phyloP scores from a whole-genome alignment of 768 basidiomycete genomes.

The Sarcomyxa edulis region DNA sequence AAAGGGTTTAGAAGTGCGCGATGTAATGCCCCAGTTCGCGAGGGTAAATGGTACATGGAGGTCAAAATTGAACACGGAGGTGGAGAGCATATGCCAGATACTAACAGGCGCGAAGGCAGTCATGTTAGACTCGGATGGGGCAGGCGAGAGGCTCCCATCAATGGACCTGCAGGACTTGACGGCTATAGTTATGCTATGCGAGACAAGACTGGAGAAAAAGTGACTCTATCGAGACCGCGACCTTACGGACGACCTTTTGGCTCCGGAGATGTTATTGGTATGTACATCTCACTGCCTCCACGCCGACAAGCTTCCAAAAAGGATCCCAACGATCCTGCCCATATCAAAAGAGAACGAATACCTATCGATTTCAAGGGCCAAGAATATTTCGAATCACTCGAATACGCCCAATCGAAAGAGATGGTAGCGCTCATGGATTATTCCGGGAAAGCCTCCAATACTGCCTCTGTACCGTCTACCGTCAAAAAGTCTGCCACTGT shows the following conservation, averaged over 20 bases:
- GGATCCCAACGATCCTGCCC: slow-evolving; percentile 76
- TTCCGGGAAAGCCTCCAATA: slow-evolving; percentile 51
- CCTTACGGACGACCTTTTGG: slow-evolving; percentile 71
- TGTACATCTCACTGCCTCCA: slow-evolving; percentile 87
- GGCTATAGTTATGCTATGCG: slow-evolving; percentile 90
- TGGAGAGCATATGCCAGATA: slow-evolving; percentile 48
- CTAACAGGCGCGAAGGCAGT: slow-evolving; percentile 55
- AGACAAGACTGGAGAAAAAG: slow-evolving; percentile 90
- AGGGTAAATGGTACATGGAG: slow-evolving; percentile 95
- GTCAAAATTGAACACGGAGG: slow-evolving; percentile 74
- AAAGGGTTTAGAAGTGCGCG: slow-evolving; percentile 90
- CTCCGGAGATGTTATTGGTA: slow-evolving; percentile 86
- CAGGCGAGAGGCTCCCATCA: slow-evolving; percentile 87
- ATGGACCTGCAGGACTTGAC: slow-evolving; percentile 89
- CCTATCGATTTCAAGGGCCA: slow-evolving; percentile 96
- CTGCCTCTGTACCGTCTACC: slow-evolving; percentile 51
- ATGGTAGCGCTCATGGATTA: slow-evolving; percentile 87
- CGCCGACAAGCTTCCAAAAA: slow-evolving; percentile 49
- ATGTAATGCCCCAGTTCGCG: slow-evolving; percentile 82
- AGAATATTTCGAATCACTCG: slow-evolving; percentile 91
- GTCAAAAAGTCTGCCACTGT: slow-evolving; percentile 65
- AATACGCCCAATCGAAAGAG: slow-evolving; percentile 86
- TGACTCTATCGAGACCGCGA: slow-evolving; percentile 75
- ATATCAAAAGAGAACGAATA: slow-evolving; percentile 83
- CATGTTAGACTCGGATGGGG: slow-evolving; percentile 92